These are phyloP conservation scores for Stentor roeselii DNA, from an alignment of 73 alveolate species.

Conservation along the genomic window DNA sequence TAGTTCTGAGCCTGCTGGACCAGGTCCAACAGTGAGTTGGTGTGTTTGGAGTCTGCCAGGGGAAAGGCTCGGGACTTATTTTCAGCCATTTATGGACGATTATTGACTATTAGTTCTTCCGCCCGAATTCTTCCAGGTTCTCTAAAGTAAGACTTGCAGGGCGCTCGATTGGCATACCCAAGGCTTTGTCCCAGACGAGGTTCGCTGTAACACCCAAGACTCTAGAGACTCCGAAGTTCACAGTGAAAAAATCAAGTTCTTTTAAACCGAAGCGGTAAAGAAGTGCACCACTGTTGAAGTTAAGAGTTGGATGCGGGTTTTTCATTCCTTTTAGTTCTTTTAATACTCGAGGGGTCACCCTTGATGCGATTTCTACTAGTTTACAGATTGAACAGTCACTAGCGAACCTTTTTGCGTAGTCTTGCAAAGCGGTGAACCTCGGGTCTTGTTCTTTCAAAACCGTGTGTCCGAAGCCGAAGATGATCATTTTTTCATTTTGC, in stretches of 20 bases:
- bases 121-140: constrained; percentile 40
- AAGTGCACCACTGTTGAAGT: constrained; percentile 88
- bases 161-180: constrained; percentile 87
- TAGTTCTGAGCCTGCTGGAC: constrained; percentile 82
- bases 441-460: constrained; percentile 95
- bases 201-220: constrained; percentile 85
- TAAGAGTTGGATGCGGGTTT: constrained; percentile 96
- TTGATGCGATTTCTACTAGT: constrained; percentile 55
- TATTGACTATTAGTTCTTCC: too few relatives aligned
- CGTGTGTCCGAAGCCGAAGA: constrained; percentile 94
- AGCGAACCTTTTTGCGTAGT: constrained; percentile 57
- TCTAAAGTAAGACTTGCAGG: constrained; percentile 60
- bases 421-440: constrained; percentile 58
- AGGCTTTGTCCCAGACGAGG: constrained; percentile 84
- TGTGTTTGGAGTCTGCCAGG: constrained; percentile 73
- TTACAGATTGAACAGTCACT: constrained; percentile 45
- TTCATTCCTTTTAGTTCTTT: constrained; percentile 61
- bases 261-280: constrained; percentile 51
- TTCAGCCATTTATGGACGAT: constrained; percentile 69
- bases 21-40: constrained; percentile 65
- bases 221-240: constrained; percentile 89
- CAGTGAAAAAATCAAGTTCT: constrained; percentile 64
- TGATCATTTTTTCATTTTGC: constrained; percentile 34
- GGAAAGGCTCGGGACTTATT: constrained; percentile 78
- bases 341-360: constrained; percentile 62